Base-by-base conservation (phyloP, 495 filamentous ascomycete genomes). In the Barbatosphaeria neglecta region DNA sequence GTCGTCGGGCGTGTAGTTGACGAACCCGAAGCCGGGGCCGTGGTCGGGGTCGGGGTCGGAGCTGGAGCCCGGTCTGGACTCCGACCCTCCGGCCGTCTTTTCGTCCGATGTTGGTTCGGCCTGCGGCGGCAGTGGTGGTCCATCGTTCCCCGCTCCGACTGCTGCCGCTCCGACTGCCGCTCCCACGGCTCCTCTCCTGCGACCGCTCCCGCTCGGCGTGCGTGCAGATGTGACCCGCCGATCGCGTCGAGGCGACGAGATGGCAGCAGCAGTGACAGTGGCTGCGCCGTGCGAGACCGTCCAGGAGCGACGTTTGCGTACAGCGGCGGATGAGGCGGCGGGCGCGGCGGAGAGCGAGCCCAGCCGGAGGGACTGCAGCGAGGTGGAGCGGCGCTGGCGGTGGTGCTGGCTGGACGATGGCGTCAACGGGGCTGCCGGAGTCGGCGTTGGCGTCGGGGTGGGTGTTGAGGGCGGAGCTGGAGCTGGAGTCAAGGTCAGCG, bases 1-100 rank as follows among this genome's bases (percentile, higher is more conserved):
- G 62, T 98, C 93, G 13, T 72, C 58, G 0, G 88, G 78, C n/a
- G 89, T 95, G 65, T 82, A 95, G 61, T 97, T 97, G 46, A 94
- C 86, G 56, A 98, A 98, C 1, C 79, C 81, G 35, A 83, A 77
- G 9, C 60, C 66, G 22, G 68, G 46, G 16, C 53, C 51, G 15
- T 51, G 49, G 43, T 38, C 48, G 50, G 16, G 44, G 33, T 6
- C 27, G 41, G n/a, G n/a, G n/a, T n/a, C n/a, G n/a, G n/a, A n/a
- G n/a, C n/a, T n/a, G n/a, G n/a, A n/a, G n/a, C n/a, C 0, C 44
- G 22, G 1, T 37, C 11, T 13, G 15, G n/a, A 39, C 19, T 7
- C 38, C 46, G 22, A 37, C 33, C 13, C 4, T 37, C 13, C 33
- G 15, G 24, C 17, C 24, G 25, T 20, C 20, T 9, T 17, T 23